Evolutionary conservation across 768 basidiomycete species (phyloP), one percentile per base, ranked within the genome.

Genomic region (Omphalotus guepiniiformis): DNA sequence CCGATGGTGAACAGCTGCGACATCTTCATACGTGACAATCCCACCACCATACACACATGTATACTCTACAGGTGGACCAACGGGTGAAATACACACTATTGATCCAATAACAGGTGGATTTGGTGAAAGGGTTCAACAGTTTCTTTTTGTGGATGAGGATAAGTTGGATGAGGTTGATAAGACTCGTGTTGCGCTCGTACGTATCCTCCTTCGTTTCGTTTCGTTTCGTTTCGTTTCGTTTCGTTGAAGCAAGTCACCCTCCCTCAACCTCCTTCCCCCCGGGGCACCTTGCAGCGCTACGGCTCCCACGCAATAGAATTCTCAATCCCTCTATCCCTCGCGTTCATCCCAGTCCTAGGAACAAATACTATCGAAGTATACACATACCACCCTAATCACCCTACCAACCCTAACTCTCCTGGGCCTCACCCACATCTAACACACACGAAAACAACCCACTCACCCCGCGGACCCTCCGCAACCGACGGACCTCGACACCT

Each of bases 231-330:
- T n/a, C n/a, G n/a, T n/a, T n/a, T n/a, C n/a, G n/a, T n/a, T n/a
- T n/a, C n/a, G n/a, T n/a, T 30, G 8, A 28, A 2, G 27, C 13
- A n/a, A n/a, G n/a, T n/a, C n/a, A n/a, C n/a, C n/a, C 6, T 26
- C 35, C 44, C 28, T 36, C n/a, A 46, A 22, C 41, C 35, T 19
- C 13, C n/a, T 6, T 41, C 19, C 19, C 36, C n/a, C 30, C 30
- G 9, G 30, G 9, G 9, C 9, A 32, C n/a, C 9, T 32, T 9
- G n/a, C 51, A 76, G 74, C 63, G 73, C 32, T 73, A 73, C 53
- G 77, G 78, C 2, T 74, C 76, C 3, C 78, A 79, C 56, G 77
- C 65, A 0, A 64, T 79, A 25, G 78, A 79, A 48, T 71, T 76
- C 47, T 70, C 73, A 2, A 47, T 50, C 49, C 65, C 36, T 44